These are phyloP conservation scores for Cutaneotrichosporon arboriforme DNA, from an alignment of 1,284 basidiomycete genomes.

Conservation along the genomic window DNA sequence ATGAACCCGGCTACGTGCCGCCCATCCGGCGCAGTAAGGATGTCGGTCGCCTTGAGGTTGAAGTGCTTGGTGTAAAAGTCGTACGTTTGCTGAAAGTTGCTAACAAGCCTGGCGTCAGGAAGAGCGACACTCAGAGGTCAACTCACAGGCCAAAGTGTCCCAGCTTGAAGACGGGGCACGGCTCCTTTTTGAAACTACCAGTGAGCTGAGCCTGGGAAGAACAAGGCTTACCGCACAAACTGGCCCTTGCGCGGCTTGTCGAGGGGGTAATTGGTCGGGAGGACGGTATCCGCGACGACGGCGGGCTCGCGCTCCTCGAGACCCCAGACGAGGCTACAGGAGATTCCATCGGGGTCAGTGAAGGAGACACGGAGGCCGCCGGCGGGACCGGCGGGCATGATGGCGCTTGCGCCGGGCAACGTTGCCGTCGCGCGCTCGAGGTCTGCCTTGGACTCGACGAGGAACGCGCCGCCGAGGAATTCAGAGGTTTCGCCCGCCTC, in stretches of 20 bases:
- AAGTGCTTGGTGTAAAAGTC: conserved; percentile 23
- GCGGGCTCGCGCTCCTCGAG: conserved; percentile 7
- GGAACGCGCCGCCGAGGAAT: conserved; percentile 13
- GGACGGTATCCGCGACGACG: neutral
- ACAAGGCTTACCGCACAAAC: conserved; percentile 1
- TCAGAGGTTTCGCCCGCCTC: conserved; percentile 8
- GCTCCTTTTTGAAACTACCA: conserved; percentile 15
- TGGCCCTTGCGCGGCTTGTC: conserved; percentile 13
- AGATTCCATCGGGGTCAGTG: conserved; percentile 23
- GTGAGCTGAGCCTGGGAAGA: neutral
- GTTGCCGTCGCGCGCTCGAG: conserved; percentile 17
- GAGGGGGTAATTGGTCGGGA: conserved; percentile 4
- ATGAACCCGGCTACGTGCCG: conserved; percentile 18
- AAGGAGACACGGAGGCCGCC: conserved; percentile 23
- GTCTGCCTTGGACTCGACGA: conserved; percentile 19
- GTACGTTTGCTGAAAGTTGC: conserved; percentile 16
- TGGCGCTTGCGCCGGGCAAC: conserved; percentile 14
- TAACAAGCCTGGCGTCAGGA: conserved; percentile 7
- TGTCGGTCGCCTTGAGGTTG: conserved; percentile 25
- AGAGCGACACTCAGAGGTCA: neutral
- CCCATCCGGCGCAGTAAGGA: conserved; percentile 16
- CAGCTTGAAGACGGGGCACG: conserved; percentile 21
- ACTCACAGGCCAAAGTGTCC: conserved; percentile 25
- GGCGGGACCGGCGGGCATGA: conserved; percentile 16
- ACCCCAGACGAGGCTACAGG: conserved; percentile 23